A percentile compares a stretch with the other conserved stretches of the same genome.
These are phyloP conservation scores for Tetrahymena elliotti DNA, from an alignment of 73 alveolate genomes.

Conservation along the genomic window DNA sequence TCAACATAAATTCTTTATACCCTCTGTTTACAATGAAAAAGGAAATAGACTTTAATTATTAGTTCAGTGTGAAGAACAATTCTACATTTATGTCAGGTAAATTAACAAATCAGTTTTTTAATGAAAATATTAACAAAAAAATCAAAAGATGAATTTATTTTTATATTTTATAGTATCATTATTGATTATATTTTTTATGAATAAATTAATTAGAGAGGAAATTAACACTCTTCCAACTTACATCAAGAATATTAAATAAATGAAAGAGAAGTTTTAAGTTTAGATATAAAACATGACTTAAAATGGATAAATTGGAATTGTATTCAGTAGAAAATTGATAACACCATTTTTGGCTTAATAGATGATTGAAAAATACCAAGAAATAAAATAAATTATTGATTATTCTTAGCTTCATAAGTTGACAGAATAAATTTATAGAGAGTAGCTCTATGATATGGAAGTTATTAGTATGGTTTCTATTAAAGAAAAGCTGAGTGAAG, in stretches of 20 bases:
- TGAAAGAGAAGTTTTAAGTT: neutral
- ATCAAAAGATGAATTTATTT: too few species aligned
- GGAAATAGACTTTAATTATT: neutral
- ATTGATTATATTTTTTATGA: too few species aligned
- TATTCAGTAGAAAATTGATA: neutral
- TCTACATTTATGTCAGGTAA: neutral
- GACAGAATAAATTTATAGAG: neutral
- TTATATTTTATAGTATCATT: too few species aligned
- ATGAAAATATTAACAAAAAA: neutral
- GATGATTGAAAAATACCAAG: neutral
- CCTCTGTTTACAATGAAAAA: neutral
- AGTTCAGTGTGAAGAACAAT: neutral
- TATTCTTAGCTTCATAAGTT: neutral
- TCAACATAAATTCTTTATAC: neutral
- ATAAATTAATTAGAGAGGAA: neutral
- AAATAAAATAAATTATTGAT: neutral
- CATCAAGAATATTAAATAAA: neutral
- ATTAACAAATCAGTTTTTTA: neutral
- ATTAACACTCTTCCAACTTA: neutral
- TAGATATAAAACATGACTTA: neutral
- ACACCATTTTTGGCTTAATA: neutral
- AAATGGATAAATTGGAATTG: neutral
- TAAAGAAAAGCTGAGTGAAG: neutral
- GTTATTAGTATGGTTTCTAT: neutral
- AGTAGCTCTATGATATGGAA: neutral